Evolutionary conservation across 768 basidiomycete species (phyloP), one percentile per base, ranked within the genome.

Genomic region (Trametes cinnabarina): DNA sequence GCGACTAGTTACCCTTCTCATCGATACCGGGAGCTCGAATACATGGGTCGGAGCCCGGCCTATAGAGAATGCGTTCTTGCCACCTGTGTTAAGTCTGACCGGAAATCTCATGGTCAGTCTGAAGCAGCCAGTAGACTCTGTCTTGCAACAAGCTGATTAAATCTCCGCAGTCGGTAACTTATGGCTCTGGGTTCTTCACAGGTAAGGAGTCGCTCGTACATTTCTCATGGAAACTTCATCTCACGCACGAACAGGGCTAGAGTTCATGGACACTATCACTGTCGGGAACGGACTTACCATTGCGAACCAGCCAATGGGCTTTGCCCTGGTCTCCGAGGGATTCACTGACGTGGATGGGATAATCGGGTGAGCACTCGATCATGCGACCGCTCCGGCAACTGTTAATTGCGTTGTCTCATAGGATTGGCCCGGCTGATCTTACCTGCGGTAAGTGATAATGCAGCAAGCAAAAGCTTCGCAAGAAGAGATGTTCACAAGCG

Each of bases 21-120:
- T 84, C 17, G 82, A 85, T 54, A 85, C 81, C 0, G 80, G 71
- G 63, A 77, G 72, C 70, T 79, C 71, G 23, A 81, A 82, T 65
- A 82, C 80, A 12, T 85, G 82, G 83, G 66, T 83, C 30, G 82
- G 82, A 28, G 82, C 82, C 2, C 61, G 28, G 11, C 34, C 51
- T 0, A 23, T 44, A 2, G 67, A 64, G 43, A 75, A 71, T 50
- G 51, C 68, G 19, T 85, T 79, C 69, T 68, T 64, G 0, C 73
- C 69, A 9, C 79, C 79, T 0, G 66, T 65, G 19, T 77, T 76
- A 54, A 66, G 69, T 26, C 57, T 57, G 41, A 76, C 72, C 4
- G 69, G 69, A 0, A 68, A 64, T 17, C 53, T 53, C 1, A 71
- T 68, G 10, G 60, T 64, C 39, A 63, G 65, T 58, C n/a, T n/a